Evolutionary conservation across 306 rosid genomes (phyloP), one percentile per base, ranked within the genome.

Genomic region (Inga leiocalycina): DNA sequence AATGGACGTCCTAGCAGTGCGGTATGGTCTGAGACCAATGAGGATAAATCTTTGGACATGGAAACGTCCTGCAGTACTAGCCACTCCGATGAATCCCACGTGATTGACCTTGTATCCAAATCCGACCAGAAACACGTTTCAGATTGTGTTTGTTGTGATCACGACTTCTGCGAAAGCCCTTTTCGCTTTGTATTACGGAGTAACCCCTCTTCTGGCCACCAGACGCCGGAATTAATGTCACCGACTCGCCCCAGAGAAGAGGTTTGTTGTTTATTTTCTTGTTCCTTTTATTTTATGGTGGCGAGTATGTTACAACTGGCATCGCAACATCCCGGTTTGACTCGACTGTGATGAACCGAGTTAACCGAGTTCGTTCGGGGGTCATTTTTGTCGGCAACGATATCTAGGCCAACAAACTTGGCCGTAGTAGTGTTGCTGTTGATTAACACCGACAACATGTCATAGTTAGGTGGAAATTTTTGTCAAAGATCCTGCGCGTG

Each of bases 121-220:
- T 39, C 78, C 45, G 74, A 79, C 78, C 82, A 61, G 62, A 61
- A 82, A 66, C 69, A 71, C 7, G 32, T 59, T 3, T 37, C 52
- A 51, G 82, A 65, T 13, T 79, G 85, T 75, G 39, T 44, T 57
- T 85, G 83, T 35, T 84, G 84, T 71, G 83, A 81, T 27, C 67
- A 81, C 46, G 59, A 34, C 32, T 89, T 88, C 70, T 91, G 91
- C 34, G 87, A 89, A 56, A 96, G 97, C 83, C 97, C 99, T 76
- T 96, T 96, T 74, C 97, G 88, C 78, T 96, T 94, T 82, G 91
- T 88, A 69, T 91, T 96, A 71, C 90, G 90, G 82, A 61, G 76
- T 0, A 91, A 81, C 65, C 87, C 84, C 4, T 85, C 89, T 24
- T 68, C 91, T 78, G 91, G 93, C 72, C 79, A 59, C 86, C 88